Conservation (phyloP, 163 green algal species). For the Scenedesmus sp. region DNA sequence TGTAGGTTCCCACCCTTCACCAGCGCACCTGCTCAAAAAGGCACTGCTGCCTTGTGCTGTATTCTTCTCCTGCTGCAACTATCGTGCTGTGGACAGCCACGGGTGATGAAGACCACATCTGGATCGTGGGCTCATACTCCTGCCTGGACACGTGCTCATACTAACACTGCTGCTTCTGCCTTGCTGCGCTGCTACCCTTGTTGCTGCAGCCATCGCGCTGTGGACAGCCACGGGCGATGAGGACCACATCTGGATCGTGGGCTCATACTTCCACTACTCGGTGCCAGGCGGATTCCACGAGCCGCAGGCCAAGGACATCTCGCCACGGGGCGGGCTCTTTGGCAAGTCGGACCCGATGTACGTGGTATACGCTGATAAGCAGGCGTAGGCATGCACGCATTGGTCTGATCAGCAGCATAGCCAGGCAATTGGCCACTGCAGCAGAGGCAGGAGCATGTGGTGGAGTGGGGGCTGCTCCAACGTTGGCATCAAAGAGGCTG, state of each 20-base stretch:
- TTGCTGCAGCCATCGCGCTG: conserved; percentile 65
- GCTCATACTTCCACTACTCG: conserved; percentile 79
- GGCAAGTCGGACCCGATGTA: conserved; percentile 69
- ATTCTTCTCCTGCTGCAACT: conserved; percentile 39
- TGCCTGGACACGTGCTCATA: too few species aligned
- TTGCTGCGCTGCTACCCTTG: not conserved
- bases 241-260: conserved; percentile 71
- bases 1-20: conserved; percentile 68
- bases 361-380: conserved; percentile 63
- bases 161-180: not conserved
- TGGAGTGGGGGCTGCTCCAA: not conserved
- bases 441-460: not conserved
- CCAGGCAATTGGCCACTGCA: not conserved
- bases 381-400: not conserved
- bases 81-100: conserved; percentile 78
- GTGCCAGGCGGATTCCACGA: conserved; percentile 62
- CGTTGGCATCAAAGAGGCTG: not conserved
- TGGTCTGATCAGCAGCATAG: not conserved
- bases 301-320: conserved; percentile 66
- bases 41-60: not conserved
- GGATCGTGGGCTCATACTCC: conserved; percentile 73
- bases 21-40: too few species aligned
- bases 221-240: conserved; percentile 77
- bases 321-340: conserved; percentile 43
- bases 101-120: conserved; percentile 69